A percentile compares a stretch with the other conserved stretches of the same genome.
Conservation (phyloP, 495 filamentous ascomycete genomes). For the Mycothermus thermophilus region DNA sequence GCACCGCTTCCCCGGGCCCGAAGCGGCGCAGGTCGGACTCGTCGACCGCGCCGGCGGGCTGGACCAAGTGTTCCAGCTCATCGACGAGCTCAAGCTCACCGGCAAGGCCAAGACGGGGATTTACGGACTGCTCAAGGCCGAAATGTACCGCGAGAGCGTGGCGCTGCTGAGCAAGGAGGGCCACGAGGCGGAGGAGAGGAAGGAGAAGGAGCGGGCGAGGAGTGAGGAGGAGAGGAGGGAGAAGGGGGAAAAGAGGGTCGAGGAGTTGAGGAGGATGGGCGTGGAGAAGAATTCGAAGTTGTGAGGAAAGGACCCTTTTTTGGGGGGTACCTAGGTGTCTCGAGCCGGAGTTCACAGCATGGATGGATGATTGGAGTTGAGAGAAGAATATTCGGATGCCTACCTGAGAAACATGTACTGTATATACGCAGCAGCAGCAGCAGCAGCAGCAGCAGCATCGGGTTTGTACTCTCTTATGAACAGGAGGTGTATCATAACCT, state of each 20-base stretch:
- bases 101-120: slow-evolving; percentile 46
- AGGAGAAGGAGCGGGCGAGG: slow-evolving; percentile 26
- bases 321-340: neutral
- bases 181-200: slow-evolving; percentile 27
- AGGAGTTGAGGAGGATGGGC: slow-evolving; percentile 20
- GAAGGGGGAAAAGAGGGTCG: slow-evolving; percentile 27
- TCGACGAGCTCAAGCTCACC: slow-evolving; percentile 40
- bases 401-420: too few species aligned
- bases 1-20: slow-evolving; percentile 44
- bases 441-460: too few species aligned
- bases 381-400: too few species aligned
- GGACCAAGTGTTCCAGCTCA: slow-evolving; percentile 42
- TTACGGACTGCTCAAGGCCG: slow-evolving; percentile 54
- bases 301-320: neutral
- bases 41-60: slow-evolving; percentile 54
- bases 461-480: too few species aligned
- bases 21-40: slow-evolving; percentile 48
- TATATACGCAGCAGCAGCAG: too few species aligned
- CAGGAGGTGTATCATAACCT: too few species aligned
- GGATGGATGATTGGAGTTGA: too few species aligned
- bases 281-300: slow-evolving; percentile 12
- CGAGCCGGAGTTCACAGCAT: too few species aligned
- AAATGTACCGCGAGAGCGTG: slow-evolving; percentile 56
- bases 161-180: slow-evolving; percentile 35
- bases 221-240: slow-evolving; percentile 20